These are phyloP conservation scores for Capsicum baccatum DNA, from an alignment of 257 asterid species.

Conservation along the genomic window DNA sequence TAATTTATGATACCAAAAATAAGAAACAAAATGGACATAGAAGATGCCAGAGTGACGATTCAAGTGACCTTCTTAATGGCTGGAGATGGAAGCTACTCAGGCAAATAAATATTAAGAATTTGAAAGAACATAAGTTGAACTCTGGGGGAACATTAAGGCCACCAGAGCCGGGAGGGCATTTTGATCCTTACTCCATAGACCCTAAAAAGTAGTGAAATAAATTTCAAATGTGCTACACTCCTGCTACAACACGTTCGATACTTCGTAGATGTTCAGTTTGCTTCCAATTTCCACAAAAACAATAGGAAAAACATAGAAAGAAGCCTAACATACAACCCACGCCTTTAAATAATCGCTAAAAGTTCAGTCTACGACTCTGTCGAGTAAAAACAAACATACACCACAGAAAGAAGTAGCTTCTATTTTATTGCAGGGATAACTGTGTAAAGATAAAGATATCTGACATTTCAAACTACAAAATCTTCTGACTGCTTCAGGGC, in stretches of 20 bases:
- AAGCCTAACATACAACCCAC: background rate
- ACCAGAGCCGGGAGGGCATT: background rate
- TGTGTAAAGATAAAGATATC: background rate
- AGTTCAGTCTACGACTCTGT: background rate
- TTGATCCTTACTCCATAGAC: background rate
- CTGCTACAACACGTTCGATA: background rate
- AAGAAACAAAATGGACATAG: background rate
- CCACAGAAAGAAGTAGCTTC: background rate
- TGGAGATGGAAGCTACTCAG: background rate
- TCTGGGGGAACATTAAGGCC: background rate
- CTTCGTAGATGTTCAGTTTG: background rate
- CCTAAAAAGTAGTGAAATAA: background rate
- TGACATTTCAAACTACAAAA: background rate
- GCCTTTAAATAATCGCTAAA: background rate
- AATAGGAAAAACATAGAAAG: background rate
- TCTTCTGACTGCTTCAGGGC: background rate
- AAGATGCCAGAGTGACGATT: background rate
- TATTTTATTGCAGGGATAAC: constrained; percentile 18
- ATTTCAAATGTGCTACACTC: background rate
- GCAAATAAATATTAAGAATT: background rate
- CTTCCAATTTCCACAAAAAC: background rate
- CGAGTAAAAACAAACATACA: background rate
- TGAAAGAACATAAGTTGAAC: background rate
- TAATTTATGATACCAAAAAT: background rate
- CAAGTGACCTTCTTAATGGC: background rate